phyloP scores from a whole-genome alignment of 2,329 filamentous ascomycete genomes.

The Tolypocladium sp. region DNA sequence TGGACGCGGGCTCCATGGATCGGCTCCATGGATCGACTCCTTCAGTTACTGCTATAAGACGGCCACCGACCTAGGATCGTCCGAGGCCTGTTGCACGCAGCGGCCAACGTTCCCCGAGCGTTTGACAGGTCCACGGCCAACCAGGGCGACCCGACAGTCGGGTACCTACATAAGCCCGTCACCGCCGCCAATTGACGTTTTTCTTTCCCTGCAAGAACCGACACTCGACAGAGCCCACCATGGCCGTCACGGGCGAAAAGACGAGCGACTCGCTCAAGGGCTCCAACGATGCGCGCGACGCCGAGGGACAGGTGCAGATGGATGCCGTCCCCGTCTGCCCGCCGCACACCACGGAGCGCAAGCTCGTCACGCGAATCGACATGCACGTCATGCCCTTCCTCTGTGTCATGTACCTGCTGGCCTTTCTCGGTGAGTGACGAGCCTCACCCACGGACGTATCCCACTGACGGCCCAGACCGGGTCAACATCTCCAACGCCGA shows the following conservation, averaged over 20 bases:
- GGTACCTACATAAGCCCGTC: background rate
- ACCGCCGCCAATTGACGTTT: background rate
- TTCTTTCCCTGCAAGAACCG: background rate
- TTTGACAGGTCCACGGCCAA: background rate
- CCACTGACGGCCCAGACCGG: slow-evolving; percentile 32
- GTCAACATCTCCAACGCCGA: slow-evolving; percentile 76
- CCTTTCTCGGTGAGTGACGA: slow-evolving; percentile 45
- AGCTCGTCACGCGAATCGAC: slow-evolving; percentile 62
- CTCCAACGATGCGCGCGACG: background rate
- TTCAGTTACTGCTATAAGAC: background rate
- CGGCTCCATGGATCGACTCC: background rate
- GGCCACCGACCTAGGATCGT: background rate
- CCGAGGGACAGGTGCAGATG: background rate
- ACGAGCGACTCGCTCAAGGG: background rate
- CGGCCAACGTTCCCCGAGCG: background rate
- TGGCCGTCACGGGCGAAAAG: background rate
- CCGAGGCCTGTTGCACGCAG: background rate
- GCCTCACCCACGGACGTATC: background rate
- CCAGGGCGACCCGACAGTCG: background rate
- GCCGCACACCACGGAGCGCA: slow-evolving; percentile 50
- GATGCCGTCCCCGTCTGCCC: slow-evolving; percentile 26
- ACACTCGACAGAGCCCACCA: background rate
- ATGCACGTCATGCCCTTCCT: slow-evolving; percentile 63
- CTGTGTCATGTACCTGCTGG: slow-evolving; percentile 61
- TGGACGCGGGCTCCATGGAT: background rate